Percentiles rank a stretch among this genome's conserved stretches.
Evolutionary conservation across 2,329 filamentous ascomycete genomes (phyloP).

Genomic region (Lasiodiplodia citricola): DNA sequence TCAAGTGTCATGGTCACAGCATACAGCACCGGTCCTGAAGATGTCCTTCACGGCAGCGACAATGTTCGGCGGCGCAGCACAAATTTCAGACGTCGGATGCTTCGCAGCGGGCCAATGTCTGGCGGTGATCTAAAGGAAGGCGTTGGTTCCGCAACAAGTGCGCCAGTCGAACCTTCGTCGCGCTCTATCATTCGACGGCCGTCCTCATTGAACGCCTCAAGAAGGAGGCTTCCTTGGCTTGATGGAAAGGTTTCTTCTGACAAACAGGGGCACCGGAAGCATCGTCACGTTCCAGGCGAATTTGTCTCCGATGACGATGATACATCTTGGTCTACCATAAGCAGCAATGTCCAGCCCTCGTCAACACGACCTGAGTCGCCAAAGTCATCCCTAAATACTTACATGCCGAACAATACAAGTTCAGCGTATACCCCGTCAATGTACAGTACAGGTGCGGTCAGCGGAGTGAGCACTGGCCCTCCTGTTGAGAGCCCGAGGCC

Average conservation of each 20-base stretch:
- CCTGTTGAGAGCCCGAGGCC: background rate
- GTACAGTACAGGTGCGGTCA: constrained; percentile 1
- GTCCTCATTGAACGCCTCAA: constrained; percentile 4
- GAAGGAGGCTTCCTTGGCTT: constrained; percentile 28
- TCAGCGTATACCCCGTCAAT: constrained; percentile 3
- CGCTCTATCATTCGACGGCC: background rate
- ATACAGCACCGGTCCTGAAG: constrained; percentile 6
- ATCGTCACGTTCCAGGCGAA: constrained; percentile 20
- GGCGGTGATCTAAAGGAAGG: background rate
- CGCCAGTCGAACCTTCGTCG: background rate
- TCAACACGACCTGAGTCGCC: background rate
- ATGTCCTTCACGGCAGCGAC: background rate
- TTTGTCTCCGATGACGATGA: constrained; percentile 22
- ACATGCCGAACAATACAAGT: background rate
- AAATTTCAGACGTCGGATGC: background rate
- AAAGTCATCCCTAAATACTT: background rate
- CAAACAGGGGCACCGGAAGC: background rate
- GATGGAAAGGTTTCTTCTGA: constrained; percentile 8
- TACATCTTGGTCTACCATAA: background rate
- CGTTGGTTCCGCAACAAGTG: background rate
- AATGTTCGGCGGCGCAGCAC: constrained; percentile 10
- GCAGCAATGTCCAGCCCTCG: background rate
- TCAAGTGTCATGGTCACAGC: background rate
- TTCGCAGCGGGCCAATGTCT: background rate
- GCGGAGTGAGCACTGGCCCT: background rate